Base-by-base conservation (phyloP, 2,329 filamentous ascomycete species). In the Botrytis hyacinthi region DNA sequence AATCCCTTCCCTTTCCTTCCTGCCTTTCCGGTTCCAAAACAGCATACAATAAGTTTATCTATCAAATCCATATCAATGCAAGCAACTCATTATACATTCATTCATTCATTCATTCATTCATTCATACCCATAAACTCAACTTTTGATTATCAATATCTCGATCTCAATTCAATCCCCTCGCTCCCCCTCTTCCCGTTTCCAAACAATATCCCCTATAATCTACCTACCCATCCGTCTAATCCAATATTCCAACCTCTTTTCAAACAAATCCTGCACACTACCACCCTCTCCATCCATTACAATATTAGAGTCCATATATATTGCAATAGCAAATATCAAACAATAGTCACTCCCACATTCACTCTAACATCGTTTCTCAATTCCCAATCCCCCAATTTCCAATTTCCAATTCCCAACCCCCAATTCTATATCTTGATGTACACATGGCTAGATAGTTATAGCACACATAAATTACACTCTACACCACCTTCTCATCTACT, bases 191-290 rank as follows among this genome's bases (percentile, higher is more conserved):
- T 10, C 4, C 7, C 48, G 0, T 26, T 48, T 51, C 48, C 12
- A n/a, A 16, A n/a, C 48, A 51, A n/a, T 4, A 51, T n/a, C 5
- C 26, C 26, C 26, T n/a, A n/a, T 6, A 16, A 1, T 51, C 26
- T n/a, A n/a, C 48, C 48, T 51, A n/a, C 26, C 12, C 48, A 51
- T 51, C 2, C 48, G n/a, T 51, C 48, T n/a, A n/a, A 3, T 51
- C 2, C 12, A n/a, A 16, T 3, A 16, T 51, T 51, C 12, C 26
- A n/a, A 16, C 0, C 12, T 16, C 26, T n/a, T 16, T n/a, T n/a
- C 10, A n/a, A 14, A n/a, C 3, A 16, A 16, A 16, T 5, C 12
- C 12, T n/a, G 6, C 0, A 51, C 12, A 3, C 3, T 26, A 16
- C 4, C 12, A 51, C 6, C 5, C 22, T 51, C 48, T 26, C 4